phyloP scores from a whole-genome alignment of 1,284 basidiomycete species.

The Stygiomarasmius scandens region DNA sequence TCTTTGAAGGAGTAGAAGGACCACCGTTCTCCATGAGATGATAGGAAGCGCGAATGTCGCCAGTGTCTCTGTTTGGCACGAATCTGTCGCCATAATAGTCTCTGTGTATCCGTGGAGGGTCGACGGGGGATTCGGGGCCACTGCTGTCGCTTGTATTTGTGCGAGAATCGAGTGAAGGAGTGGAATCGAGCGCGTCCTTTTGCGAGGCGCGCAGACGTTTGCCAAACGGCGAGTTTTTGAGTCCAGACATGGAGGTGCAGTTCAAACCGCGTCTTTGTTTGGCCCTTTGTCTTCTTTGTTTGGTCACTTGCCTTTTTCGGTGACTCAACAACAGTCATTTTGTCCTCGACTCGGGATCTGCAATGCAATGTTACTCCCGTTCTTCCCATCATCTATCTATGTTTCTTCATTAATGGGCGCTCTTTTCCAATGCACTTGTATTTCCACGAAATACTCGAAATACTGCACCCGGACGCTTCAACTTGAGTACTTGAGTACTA shows the following conservation, averaged over 20 bases:
- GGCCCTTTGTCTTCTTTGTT: background rate
- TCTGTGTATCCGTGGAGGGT: constrained; percentile 38
- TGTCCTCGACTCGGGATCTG: too few relatives aligned
- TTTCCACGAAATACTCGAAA: too few relatives aligned
- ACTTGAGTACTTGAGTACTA: too few relatives aligned
- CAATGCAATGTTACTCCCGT: too few relatives aligned
- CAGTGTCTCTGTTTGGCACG: constrained; percentile 69
- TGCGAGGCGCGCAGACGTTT: constrained; percentile 74
- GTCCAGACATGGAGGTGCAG: constrained; percentile 55
- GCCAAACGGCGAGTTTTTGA: constrained; percentile 81
- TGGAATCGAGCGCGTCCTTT: constrained; percentile 55
- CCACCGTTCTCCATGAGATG: constrained; percentile 72
- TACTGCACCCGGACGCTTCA: too few relatives aligned
- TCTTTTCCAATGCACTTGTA: too few relatives aligned
- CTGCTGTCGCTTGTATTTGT: constrained; percentile 58
- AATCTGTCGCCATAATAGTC: constrained; percentile 76
- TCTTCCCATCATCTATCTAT: too few relatives aligned
- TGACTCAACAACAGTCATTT: too few relatives aligned
- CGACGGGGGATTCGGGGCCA: constrained; percentile 55
- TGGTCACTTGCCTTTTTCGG: constrained; percentile 1
- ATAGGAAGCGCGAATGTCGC: constrained; percentile 76
- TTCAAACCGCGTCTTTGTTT: background rate
- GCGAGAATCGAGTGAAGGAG: constrained; percentile 57
- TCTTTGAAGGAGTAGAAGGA: constrained; percentile 70
- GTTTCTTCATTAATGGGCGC: too few relatives aligned